phyloP scores from a whole-genome alignment of 805 yeast genomes.

The Candida vartiovaarae region DNA sequence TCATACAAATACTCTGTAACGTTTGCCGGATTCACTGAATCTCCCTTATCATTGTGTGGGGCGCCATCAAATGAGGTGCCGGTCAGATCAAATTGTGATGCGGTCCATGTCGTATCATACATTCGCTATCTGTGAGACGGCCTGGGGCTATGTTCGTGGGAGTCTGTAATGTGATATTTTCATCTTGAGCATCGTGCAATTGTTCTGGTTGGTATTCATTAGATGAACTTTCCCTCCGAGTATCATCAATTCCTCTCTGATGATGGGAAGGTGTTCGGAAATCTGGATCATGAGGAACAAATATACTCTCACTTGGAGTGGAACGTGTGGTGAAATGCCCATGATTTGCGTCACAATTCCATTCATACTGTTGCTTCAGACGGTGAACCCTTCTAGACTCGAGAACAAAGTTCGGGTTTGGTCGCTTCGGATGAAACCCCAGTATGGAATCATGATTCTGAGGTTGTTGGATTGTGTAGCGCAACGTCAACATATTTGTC shows the following conservation, averaged over 20 bases:
- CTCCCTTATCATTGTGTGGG: slow-evolving; percentile 14
- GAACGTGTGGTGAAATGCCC: slow-evolving; percentile 4
- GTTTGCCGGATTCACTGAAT: slow-evolving; percentile 16
- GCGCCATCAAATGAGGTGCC: slow-evolving; percentile 9
- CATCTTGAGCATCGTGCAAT: no score
- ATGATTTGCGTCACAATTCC: slow-evolving; percentile 1
- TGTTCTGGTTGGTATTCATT: no score
- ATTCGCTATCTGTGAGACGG: not conserved
- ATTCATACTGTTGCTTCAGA: slow-evolving; percentile 17
- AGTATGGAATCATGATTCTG: slow-evolving; percentile 20
- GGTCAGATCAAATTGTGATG: slow-evolving; percentile 15
- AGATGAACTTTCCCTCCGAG: not conserved
- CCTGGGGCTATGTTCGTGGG: no score
- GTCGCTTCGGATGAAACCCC: slow-evolving; percentile 26
- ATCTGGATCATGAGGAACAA: slow-evolving; percentile 4
- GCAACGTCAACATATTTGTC: slow-evolving; percentile 6
- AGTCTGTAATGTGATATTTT: no score
- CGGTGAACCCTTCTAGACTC: slow-evolving; percentile 21
- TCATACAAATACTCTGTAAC: slow-evolving; percentile 5
- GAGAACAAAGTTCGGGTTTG: slow-evolving; percentile 21
- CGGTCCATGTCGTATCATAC: not conserved
- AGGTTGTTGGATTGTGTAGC: slow-evolving; percentile 18
- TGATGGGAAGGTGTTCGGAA: no score
- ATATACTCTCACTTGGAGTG: slow-evolving; percentile 5
- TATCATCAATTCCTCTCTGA: not conserved